Percentiles rank a stretch among this genome's conserved stretches.
These are phyloP conservation scores for Didymella sp. DNA, from an alignment of 2,329 filamentous ascomycete genomes.

Conservation along the genomic window DNA sequence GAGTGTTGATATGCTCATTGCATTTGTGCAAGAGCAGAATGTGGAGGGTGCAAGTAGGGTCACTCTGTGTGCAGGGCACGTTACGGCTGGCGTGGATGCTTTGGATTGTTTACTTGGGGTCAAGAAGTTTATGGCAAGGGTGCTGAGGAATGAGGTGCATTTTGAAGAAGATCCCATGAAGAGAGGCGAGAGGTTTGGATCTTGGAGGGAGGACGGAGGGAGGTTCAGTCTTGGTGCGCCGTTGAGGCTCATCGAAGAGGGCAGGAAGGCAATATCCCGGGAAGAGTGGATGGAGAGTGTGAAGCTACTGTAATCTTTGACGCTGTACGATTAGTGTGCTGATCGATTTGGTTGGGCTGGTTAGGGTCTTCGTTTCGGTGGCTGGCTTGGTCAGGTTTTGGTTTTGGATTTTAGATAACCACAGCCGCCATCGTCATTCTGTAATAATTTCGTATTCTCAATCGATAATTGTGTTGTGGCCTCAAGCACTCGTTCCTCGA, in stretches of 20 bases:
- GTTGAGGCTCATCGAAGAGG: slow-evolving; percentile 9
- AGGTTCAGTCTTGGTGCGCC: slow-evolving; percentile 13
- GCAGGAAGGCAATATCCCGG: not conserved
- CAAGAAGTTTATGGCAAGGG: slow-evolving; percentile 17
- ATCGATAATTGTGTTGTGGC: not conserved
- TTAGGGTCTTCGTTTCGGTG: not conserved
- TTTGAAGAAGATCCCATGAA: slow-evolving; percentile 10
- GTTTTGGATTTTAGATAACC: not conserved
- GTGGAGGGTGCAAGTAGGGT: not conserved
- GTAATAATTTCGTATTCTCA: not conserved
- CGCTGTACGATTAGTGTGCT: not conserved
- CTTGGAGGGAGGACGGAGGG: slow-evolving; percentile 4
- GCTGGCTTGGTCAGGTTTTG: not conserved
- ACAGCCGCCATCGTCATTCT: not conserved
- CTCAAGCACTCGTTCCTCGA: not conserved
- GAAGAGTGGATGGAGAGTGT: slow-evolving; percentile 1
- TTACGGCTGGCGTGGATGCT: slow-evolving; percentile 16
- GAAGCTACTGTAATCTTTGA: not conserved
- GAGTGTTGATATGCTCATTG: slow-evolving; percentile 8
- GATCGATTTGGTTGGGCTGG: not conserved
- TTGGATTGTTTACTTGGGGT: slow-evolving; percentile 7
- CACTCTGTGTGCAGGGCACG: slow-evolving; percentile 18
- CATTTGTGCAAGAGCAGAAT: slow-evolving; percentile 7
- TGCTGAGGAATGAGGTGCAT: slow-evolving; percentile 16
- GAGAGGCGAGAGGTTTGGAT: slow-evolving; percentile 11